Evolutionary conservation across 2,329 filamentous ascomycete species (phyloP).

Genomic region (Penicillium occitanis): DNA sequence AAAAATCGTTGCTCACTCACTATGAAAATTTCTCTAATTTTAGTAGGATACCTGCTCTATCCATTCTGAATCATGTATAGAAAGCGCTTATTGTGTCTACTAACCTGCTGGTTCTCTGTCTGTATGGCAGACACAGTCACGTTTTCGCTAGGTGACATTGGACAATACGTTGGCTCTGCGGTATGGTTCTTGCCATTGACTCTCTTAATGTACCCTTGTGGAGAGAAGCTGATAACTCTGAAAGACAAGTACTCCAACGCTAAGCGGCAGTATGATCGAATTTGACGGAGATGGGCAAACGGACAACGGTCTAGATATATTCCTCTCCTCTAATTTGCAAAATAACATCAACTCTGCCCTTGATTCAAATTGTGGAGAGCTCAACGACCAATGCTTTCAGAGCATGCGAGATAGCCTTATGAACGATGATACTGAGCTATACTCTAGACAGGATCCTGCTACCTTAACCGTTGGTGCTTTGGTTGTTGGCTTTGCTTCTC

Average conservation of each 20-base stretch:
- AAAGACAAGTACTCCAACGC: too few relatives aligned
- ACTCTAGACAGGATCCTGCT: too few relatives aligned
- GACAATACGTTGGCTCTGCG: constrained; percentile 1
- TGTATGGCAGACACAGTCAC: constrained; percentile 7
- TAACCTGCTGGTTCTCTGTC: background rate
- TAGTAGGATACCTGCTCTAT: background rate
- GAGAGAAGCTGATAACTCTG: too few relatives aligned
- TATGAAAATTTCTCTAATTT: background rate
- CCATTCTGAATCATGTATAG: background rate
- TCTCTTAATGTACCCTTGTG: too few relatives aligned
- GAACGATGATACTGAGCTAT: too few relatives aligned
- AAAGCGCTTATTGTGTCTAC: background rate
- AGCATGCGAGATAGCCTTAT: too few relatives aligned
- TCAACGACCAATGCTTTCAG: too few relatives aligned
- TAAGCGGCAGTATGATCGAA: too few relatives aligned
- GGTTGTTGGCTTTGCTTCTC: too few relatives aligned
- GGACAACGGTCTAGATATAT: background rate
- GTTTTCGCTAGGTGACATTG: background rate
- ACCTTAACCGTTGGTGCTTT: too few relatives aligned
- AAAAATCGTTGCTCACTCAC: background rate
- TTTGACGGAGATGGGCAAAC: too few relatives aligned
- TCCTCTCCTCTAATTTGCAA: constrained; percentile 1
- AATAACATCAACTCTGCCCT: constrained; percentile 2
- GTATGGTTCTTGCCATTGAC: too few relatives aligned
- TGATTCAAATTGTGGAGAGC: background rate